phyloP scores from a whole-genome alignment of 2,329 filamentous ascomycete species.

The Aspergillus sp. region DNA sequence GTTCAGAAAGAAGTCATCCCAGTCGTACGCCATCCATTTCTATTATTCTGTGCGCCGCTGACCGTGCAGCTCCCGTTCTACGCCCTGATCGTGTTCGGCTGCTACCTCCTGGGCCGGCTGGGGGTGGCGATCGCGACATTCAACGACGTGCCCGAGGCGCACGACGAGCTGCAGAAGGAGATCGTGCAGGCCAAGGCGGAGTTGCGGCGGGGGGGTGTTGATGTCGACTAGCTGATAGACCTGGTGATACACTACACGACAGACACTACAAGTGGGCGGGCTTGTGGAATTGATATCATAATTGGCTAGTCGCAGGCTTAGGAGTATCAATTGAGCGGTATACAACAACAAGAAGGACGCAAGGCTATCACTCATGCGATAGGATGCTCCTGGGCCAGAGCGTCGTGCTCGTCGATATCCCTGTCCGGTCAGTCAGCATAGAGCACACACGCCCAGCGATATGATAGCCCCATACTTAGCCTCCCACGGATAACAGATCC shows the following conservation, averaged over 20 bases:
- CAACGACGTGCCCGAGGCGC: constrained; percentile 86
- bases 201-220: constrained; percentile 33
- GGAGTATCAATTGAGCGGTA: too few relatives aligned
- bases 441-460: constrained; percentile 1
- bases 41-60: neutral
- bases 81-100: constrained; percentile 80
- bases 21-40: constrained; percentile 52
- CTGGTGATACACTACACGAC: too few relatives aligned
- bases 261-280: too few relatives aligned
- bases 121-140: constrained; percentile 91
- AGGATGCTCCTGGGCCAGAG: constrained; percentile 46
- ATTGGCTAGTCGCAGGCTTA: too few relatives aligned
- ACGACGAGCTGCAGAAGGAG: constrained; percentile 81
- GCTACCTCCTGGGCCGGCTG: constrained; percentile 83
- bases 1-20: constrained; percentile 81
- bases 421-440: constrained; percentile 27
- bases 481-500: constrained; percentile 99
- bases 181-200: constrained; percentile 45
- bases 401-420: constrained; percentile 89
- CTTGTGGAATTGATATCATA: too few relatives aligned
- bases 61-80: constrained; percentile 73
- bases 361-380: too few relatives aligned
- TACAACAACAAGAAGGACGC: too few relatives aligned
- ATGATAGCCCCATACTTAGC: constrained; percentile 50
- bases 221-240: constrained; percentile 33